Evolutionary conservation across 1,139 yeast species (phyloP).

Genomic region (Taphrina deformans): DNA sequence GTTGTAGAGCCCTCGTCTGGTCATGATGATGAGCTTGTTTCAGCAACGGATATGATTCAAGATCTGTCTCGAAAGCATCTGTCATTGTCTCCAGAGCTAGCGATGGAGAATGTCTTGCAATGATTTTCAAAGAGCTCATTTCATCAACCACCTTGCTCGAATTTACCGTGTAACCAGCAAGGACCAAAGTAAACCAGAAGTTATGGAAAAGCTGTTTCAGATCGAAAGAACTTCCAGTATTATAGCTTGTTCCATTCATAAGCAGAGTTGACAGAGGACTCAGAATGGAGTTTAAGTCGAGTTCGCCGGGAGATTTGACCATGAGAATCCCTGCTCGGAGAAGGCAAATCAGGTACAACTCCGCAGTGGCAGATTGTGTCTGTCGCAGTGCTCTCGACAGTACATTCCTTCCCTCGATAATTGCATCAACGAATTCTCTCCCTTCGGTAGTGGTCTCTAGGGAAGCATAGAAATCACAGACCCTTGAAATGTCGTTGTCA

Average conservation of each 20-base stretch:
- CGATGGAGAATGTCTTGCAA: slow-evolving; percentile 89
- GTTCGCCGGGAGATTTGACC: neutral
- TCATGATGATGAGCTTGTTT: slow-evolving; percentile 84
- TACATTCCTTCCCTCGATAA: neutral
- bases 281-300: neutral
- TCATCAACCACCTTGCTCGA: slow-evolving; percentile 58
- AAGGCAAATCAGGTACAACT: neutral
- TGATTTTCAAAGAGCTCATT: slow-evolving; percentile 56
- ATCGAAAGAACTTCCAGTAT: neutral
- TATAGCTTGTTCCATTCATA: neutral
- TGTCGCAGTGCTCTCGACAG: neutral
- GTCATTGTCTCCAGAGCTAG: slow-evolving; percentile 84
- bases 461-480: neutral
- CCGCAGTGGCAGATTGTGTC: neutral
- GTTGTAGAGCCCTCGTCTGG: slow-evolving; percentile 59
- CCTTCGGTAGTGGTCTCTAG: neutral
- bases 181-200: slow-evolving; percentile 91
- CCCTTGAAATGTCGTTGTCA: slow-evolving; percentile 21
- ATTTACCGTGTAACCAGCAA: slow-evolving; percentile 76
- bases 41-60: slow-evolving; percentile 86
- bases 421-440: neutral
- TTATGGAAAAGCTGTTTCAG: slow-evolving; percentile 61
- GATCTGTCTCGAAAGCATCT: slow-evolving; percentile 84
- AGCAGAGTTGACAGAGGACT: slow-evolving; percentile 11
- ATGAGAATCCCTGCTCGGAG: slow-evolving; percentile 12